phyloP scores from a whole-genome alignment of 176 grass and related monocot genomes.

The Hordeum vulgare region MorexV3_pseudomolecules_assembly NC_058523.1:105878103-105878602 shows the following conservation, averaged over 20 bases:
- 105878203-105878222: background rate
- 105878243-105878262: too few relatives aligned
- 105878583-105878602: conserved; percentile 96
- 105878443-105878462: background rate
- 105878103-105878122: too few relatives aligned
- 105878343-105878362: background rate
- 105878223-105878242: too few relatives aligned
- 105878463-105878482: background rate
- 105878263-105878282: background rate
- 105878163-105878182: too few relatives aligned
- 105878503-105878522: background rate
- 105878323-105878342: background rate
- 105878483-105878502: background rate
- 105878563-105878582: background rate
- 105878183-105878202: too few relatives aligned
- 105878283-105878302: background rate
- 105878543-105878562: background rate
- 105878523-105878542: background rate
- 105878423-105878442: background rate
- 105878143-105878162: too few relatives aligned
- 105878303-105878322: too few relatives aligned
- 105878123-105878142: too few relatives aligned
- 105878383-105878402: background rate
- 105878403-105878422: background rate
- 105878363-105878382: background rate